A percentile compares a stretch with the other conserved stretches of the same genome.
phyloP scores from a whole-genome alignment of 2,329 filamentous ascomycete species.

The Botrytis deweyae region DNA sequence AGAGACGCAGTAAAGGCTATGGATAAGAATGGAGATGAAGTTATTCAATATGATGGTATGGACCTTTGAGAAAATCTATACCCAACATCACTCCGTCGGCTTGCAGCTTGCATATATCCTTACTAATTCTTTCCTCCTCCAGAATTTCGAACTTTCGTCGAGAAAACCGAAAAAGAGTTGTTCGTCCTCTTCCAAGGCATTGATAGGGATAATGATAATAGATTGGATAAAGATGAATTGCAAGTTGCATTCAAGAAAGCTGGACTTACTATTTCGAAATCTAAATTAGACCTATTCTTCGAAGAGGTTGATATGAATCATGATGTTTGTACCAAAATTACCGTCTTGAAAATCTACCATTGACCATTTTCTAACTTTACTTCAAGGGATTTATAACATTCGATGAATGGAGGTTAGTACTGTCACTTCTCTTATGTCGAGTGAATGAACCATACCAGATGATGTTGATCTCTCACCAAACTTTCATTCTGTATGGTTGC shows the following conservation, averaged over 20 bases:
- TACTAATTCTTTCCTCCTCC: constrained; percentile 23
- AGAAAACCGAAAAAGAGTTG: constrained; percentile 82
- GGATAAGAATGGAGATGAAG: constrained; percentile 83
- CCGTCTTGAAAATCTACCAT: background rate
- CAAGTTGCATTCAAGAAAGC: constrained; percentile 73
- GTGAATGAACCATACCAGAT: background rate
- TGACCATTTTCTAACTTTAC: constrained; percentile 12
- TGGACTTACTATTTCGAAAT: constrained; percentile 74
- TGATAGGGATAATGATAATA: constrained; percentile 80
- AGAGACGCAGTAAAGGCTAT: constrained; percentile 77
- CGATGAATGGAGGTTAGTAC: constrained; percentile 88
- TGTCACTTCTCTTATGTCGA: constrained; percentile 1
- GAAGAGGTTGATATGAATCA: constrained; percentile 83
- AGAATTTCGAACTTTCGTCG: constrained; percentile 91
- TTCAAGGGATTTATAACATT: constrained; percentile 68
- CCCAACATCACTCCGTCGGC: background rate
- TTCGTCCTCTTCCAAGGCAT: constrained; percentile 80
- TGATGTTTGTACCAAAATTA: constrained; percentile 48
- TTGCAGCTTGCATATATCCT: constrained; percentile 1
- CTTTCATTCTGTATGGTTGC: background rate
- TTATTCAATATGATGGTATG: constrained; percentile 86
- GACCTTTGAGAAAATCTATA: constrained; percentile 17
- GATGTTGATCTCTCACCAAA: background rate
- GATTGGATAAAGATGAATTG: constrained; percentile 83
- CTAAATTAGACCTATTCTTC: constrained; percentile 83